Conservation (phyloP, 164 flowering plant genomes). For the Malania oleifera region DNA sequence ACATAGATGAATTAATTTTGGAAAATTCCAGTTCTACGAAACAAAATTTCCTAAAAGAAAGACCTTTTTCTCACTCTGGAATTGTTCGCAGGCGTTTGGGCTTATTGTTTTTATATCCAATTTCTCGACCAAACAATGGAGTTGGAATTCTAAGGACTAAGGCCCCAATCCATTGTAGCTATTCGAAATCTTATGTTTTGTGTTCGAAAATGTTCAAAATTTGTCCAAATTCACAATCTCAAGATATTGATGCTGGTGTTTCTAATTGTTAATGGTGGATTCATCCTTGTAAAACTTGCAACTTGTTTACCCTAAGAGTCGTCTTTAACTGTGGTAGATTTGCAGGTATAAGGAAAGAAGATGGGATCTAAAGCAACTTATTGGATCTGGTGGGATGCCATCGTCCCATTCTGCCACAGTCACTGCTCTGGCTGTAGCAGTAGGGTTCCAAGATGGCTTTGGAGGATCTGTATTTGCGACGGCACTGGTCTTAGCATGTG, state of each 20-base stretch:
- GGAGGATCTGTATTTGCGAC: conserved; percentile 71
- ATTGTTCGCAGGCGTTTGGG: too few species aligned
- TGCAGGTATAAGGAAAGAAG: conserved; percentile 84
- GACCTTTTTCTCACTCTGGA: too few species aligned
- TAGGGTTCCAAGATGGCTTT: conserved; percentile 83
- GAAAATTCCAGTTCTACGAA: too few species aligned
- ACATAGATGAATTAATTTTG: too few species aligned
- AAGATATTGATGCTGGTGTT: neutral
- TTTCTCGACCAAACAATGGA: too few species aligned
- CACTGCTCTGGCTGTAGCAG: conserved; percentile 68
- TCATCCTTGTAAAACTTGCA: neutral
- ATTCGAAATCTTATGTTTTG: neutral
- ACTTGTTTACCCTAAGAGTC: conserved; percentile 26
- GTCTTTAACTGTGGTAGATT: conserved; percentile 37
- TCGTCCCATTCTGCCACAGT: conserved; percentile 96
- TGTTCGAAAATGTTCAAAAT: neutral
- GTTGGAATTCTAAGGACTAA: too few species aligned
- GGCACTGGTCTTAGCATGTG: conserved; percentile 62
- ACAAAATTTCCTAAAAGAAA: too few species aligned
- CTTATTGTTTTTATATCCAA: too few species aligned
- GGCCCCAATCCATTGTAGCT: neutral
- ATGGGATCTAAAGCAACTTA: conserved; percentile 71
- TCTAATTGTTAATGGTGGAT: neutral
- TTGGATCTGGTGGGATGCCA: conserved; percentile 97
- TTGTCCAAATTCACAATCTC: neutral